These are phyloP conservation scores for Neonectria ditissima DNA, from an alignment of 2,329 filamentous ascomycete genomes.

Conservation along the genomic window DNA sequence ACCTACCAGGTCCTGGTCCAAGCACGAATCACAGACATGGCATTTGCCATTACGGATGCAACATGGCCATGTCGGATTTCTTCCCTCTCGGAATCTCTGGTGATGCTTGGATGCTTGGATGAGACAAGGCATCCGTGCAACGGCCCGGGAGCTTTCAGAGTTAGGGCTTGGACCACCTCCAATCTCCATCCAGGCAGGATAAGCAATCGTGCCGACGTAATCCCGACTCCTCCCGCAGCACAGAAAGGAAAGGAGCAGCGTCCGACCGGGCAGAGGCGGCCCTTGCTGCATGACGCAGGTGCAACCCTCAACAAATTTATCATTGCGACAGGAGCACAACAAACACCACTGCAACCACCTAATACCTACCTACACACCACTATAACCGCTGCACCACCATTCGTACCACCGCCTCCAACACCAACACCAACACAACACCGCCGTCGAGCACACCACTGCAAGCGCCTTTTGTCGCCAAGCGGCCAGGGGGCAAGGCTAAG, in stretches of 20 bases:
- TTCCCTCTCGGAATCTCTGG: background rate
- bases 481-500: background rate
- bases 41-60: background rate
- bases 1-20: constrained; percentile 4
- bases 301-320: constrained; percentile 28
- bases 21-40: background rate
- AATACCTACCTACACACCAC: too few species aligned
- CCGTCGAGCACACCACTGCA: background rate
- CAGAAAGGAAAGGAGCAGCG: background rate
- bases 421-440: background rate
- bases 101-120: background rate
- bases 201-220: constrained; percentile 11
- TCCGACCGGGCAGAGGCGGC: background rate
- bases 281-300: constrained; percentile 27
- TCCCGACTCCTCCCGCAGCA: constrained; percentile 13
- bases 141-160: background rate
- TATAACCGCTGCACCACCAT: background rate
- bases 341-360: background rate
- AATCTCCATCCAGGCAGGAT: background rate
- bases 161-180: constrained; percentile 10
- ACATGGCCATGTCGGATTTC: background rate
- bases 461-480: background rate
- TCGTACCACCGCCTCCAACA: background rate
- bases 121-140: background rate
- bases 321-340: constrained; percentile 6